Evolutionary conservation across 2,329 filamentous ascomycete species (phyloP).

Genomic region (Orbilia blumenaviensis): DNA sequence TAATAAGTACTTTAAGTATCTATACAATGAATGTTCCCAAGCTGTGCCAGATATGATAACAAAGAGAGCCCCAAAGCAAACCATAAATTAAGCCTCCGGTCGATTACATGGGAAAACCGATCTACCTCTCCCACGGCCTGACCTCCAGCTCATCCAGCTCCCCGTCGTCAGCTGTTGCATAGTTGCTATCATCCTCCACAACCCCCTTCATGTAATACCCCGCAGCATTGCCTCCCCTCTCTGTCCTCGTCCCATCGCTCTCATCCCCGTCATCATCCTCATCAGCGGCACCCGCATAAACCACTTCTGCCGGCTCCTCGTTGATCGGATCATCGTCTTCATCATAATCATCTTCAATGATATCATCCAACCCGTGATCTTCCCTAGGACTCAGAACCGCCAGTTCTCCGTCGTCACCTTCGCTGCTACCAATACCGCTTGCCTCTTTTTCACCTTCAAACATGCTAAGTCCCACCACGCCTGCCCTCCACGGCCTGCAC

Average conservation of each 20-base stretch:
- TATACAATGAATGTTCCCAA: constrained; percentile 41
- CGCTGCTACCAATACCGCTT: constrained; percentile 61
- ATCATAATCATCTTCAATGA: constrained; percentile 58
- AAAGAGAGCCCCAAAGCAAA: background rate
- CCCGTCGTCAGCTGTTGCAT: constrained; percentile 47
- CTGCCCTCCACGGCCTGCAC: constrained; percentile 90
- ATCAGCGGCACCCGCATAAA: constrained; percentile 35
- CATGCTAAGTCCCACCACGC: constrained; percentile 73
- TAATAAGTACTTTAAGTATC: too few species aligned
- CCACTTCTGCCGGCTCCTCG: constrained; percentile 46
- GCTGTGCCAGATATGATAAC: background rate
- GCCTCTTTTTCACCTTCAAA: constrained; percentile 60
- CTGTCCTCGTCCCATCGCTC: constrained; percentile 51
- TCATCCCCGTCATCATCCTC: constrained; percentile 54
- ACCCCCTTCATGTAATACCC: constrained; percentile 58
- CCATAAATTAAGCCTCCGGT: background rate
- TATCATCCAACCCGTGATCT: constrained; percentile 59
- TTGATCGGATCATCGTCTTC: constrained; percentile 54
- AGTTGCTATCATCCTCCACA: constrained; percentile 52
- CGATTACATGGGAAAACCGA: background rate
- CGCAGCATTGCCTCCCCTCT: constrained; percentile 53
- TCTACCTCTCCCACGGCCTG: constrained; percentile 41
- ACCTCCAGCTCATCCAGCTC: constrained; percentile 43
- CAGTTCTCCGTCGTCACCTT: constrained; percentile 71
- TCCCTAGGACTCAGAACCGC: constrained; percentile 55